Percentiles rank a stretch among this genome's conserved stretches.
These are phyloP conservation scores for Populus simonii DNA, from an alignment of 345 rosid genomes.

Conservation along the genomic window DNA sequence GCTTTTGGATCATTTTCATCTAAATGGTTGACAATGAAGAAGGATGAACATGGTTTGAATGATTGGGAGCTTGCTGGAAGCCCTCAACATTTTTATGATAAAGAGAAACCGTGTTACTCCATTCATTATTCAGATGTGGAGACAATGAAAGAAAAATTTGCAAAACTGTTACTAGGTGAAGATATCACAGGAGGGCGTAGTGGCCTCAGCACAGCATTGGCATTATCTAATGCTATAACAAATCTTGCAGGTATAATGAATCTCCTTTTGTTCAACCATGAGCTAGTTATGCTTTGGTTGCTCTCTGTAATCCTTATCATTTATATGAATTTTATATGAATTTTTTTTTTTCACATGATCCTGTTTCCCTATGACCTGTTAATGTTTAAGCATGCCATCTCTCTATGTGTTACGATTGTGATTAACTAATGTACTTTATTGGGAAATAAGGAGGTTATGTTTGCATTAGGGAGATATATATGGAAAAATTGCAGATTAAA, in stretches of 20 bases:
- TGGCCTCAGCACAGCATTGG: conserved; percentile 69
- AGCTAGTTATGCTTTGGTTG: neutral
- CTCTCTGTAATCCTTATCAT: neutral
- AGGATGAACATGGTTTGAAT: conserved; percentile 47
- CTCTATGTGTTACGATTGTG: neutral
- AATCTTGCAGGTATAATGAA: conserved; percentile 68
- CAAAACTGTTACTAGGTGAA: conserved; percentile 79
- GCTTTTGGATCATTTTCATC: conserved; percentile 82
- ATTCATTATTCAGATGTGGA: conserved; percentile 57
- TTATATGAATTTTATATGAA: neutral
- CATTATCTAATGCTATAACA: conserved; percentile 81
- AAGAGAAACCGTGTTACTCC: conserved; percentile 50
- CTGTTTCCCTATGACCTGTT: neutral
- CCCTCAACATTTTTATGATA: conserved; percentile 49
- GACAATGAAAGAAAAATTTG: conserved; percentile 79
- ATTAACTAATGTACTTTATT: neutral
- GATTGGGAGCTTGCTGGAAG: conserved; percentile 59
- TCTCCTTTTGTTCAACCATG: neutral
- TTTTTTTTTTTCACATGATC: neutral
- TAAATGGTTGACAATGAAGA: conserved; percentile 61
- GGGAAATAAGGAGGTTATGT: too few relatives aligned
- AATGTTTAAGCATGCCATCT: neutral
- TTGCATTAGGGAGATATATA: neutral
- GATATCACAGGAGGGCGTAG: conserved; percentile 76
- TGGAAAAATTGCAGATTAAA: neutral